A percentile compares a stretch with the other conserved stretches of the same genome.
Conservation (phyloP, 192 early-diverging fungal species). For the Rhizophagus prolifer region DNA sequence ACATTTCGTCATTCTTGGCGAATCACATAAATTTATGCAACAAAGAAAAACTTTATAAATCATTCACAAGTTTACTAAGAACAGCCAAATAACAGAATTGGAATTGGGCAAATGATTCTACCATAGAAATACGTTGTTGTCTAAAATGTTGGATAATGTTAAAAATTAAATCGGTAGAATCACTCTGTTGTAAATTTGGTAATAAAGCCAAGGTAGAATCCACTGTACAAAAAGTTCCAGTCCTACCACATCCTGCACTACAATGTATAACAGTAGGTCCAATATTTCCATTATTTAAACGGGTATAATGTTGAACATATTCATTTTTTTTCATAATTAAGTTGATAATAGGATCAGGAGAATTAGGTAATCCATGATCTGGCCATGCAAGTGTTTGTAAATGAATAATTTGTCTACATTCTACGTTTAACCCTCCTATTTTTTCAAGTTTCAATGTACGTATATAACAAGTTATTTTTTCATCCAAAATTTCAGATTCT, state of each 20-base stretch:
- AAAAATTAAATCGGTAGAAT: conserved; percentile 56
- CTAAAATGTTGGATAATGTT: conserved; percentile 61
- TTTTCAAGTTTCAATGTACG: conserved; percentile 39
- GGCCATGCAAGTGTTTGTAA: conserved; percentile 80
- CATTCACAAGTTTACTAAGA: conserved; percentile 5
- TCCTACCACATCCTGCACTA: conserved; percentile 81
- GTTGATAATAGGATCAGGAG: conserved; percentile 33
- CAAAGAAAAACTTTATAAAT: not conserved
- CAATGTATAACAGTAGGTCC: conserved; percentile 79
- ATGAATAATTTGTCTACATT: conserved; percentile 54
- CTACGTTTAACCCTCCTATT: conserved; percentile 9
- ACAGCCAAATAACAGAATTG: conserved; percentile 73
- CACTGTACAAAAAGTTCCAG: conserved; percentile 75
- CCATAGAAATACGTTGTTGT: conserved; percentile 71
- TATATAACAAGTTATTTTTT: conserved; percentile 41
- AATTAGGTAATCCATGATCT: conserved; percentile 71
- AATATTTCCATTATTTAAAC: not conserved
- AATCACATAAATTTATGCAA: no score
- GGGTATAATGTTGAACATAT: not conserved
- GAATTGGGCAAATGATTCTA: conserved; percentile 73
- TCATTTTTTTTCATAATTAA: conserved; percentile 27
- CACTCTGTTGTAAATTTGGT: conserved; percentile 15
- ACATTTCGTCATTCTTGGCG: no score
- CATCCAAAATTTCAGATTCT: conserved; percentile 44
- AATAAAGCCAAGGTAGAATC: conserved; percentile 43